Base-by-base conservation (phyloP, 345 rosid species). In the Eucalyptus pauciflora region DNA sequence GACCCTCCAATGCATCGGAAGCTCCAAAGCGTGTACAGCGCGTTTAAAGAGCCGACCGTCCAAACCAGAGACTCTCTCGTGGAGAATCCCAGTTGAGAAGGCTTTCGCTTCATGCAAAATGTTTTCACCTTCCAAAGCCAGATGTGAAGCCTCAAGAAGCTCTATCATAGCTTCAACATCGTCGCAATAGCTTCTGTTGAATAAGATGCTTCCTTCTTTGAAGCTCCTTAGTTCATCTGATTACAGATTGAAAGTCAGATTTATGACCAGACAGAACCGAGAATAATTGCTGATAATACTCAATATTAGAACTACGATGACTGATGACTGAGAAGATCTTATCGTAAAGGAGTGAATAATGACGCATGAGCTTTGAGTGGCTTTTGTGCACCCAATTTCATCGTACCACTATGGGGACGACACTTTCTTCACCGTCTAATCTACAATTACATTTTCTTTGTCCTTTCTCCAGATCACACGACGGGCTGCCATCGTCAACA, bases 141-240 rank as follows among this genome's bases (percentile, higher is more conserved):
- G 56, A 90, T 91, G 90, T 6, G 96, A 93, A 18, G 94, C 95
- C 89, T 95, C 95, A 8, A 69, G 89, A 41, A 95, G 92, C 90
- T 93, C 93, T 7, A 93, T 86, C 87, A 92, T 45, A 76, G 92
- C 94, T 88, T 90, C 67, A 14, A 90, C 41, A 45, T 91, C 91
- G 27, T 10, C 4, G 27, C 29, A 13, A 86, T 86, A 64, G 81
- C 56, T 89, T 27, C 43, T 43, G 33, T 54, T 24, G 25, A 89
- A 90, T 37, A 20, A 27, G 5, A 89, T 91, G 24, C 41, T 90
- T 71, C 90, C 91, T 52, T 92, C 92, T 89, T 89, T 25, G 89
- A 92, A 93, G 69, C 76, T 69, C 13, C 48, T 48, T n/a, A 93
- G 90, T 29, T 92, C 46, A 50, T 93, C 96, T 94, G 91, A 17